Percentiles rank a stretch among this genome's conserved stretches.
Conservation (phyloP, 1,284 basidiomycete genomes). For the Thecaphora thlaspeos region DNA sequence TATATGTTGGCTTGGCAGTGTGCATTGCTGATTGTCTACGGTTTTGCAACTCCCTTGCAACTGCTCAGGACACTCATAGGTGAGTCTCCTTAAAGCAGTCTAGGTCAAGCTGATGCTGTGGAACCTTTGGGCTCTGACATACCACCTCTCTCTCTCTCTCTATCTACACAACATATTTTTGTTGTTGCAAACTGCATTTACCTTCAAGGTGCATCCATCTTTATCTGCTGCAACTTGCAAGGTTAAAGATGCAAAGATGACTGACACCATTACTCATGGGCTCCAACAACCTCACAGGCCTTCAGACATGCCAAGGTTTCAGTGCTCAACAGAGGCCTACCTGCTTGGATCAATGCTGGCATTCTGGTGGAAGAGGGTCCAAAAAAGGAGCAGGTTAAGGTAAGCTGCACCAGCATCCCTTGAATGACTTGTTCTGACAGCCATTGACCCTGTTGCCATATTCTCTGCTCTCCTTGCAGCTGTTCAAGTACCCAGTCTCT, state of each 20-base stretch:
- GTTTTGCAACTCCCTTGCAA: too few species aligned
- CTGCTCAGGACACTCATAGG: conserved; percentile 13
- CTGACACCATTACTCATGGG: too few species aligned
- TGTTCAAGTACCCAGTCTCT: conserved; percentile 61
- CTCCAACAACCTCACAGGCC: too few species aligned
- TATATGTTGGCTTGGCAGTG: conserved; percentile 84
- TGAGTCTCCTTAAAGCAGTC: too few species aligned
- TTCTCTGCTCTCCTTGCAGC: neutral
- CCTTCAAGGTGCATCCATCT: conserved; percentile 37
- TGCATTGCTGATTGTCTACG: too few species aligned
- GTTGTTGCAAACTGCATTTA: conserved; percentile 44
- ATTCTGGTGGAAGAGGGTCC: conserved; percentile 28
- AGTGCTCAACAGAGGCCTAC: conserved; percentile 52
- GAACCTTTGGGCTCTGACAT: too few species aligned
- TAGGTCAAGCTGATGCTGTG: too few species aligned
- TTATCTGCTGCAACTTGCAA: too few species aligned
- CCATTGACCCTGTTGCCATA: neutral
- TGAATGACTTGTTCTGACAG: too few species aligned
- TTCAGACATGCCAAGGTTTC: conserved; percentile 50
- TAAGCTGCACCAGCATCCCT: conserved; percentile 1
- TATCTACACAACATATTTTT: conserved; percentile 38
- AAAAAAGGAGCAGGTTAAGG: conserved; percentile 10
- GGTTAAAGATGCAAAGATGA: too few species aligned
- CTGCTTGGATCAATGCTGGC: conserved; percentile 44
- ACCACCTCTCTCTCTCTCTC: too few species aligned